Evolutionary conservation across 2,329 filamentous ascomycete genomes (phyloP), one percentile per base, ranked within the genome.

Genomic region (Colletotrichum sp.): DNA sequence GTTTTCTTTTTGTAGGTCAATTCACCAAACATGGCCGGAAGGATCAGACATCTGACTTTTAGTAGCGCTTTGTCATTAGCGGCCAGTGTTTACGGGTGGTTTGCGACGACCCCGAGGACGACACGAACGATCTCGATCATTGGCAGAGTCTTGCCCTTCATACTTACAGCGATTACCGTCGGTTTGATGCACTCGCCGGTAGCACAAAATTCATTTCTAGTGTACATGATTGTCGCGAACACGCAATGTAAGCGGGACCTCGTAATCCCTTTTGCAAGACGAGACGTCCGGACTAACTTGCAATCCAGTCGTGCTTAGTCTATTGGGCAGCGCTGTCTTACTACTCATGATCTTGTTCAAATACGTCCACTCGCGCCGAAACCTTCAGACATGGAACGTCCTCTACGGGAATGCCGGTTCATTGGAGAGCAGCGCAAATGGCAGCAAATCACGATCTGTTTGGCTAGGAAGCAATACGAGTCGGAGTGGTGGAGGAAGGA

Each of bases 291-390:
- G 13, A 16, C 26, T 70, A 52, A 52, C 62, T 59, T 8, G 30
- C n/a, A 21, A 15, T 3, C 2, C 6, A 75, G 72, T 74, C 30
- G 74, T 76, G 12, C 74, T 76, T 8, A 74, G 74, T n/a, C 74
- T 76, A 1, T 10, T 76, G 2, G 73, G 81, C 12, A 85, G 86
- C 16, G 81, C 80, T 8, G 44, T 85, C 6, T 78, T 87, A 5
- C 81, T 88, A 16, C 59, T 86, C 7, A 80, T 84, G 36, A 87
- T 87, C 39, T 79, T 88, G 3, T 81, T 79, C 59, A 85, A 84
- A 80, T 88, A 88, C 68, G 77, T 88, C 16, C 81, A 82, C 68
- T 84, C 85, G 8, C 81, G 84, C 16, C 78, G 82, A 13, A 79
- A 85, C 6, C 77, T 83, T 12, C 68, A 78, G 6, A 78, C 79